Evolutionary conservation across 1,284 basidiomycete species (phyloP).

Genomic region (Exobasidium cylindrosporum): DNA sequence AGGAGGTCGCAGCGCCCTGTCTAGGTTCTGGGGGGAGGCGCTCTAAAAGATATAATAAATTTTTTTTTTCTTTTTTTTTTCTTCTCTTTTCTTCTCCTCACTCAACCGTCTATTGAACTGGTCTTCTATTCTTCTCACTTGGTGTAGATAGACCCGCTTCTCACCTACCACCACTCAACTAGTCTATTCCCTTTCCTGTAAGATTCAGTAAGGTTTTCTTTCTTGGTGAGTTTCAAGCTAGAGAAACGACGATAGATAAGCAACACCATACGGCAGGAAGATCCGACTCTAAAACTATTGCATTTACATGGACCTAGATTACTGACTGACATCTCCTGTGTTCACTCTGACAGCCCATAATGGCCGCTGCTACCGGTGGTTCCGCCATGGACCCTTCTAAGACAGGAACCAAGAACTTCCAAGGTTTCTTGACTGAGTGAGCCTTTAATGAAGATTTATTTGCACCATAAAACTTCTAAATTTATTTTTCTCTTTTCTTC

Average conservation of each 20-base stretch:
- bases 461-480: too few species aligned
- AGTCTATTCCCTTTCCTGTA: not conserved
- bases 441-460: too few species aligned
- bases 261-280: too few species aligned
- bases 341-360: not conserved
- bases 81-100: not conserved
- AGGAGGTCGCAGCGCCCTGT: not conserved
- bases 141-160: not conserved
- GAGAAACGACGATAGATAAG: too few species aligned
- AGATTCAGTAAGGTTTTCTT: not conserved
- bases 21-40: too few species aligned
- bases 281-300: too few species aligned
- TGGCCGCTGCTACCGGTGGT: not conserved
- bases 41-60: too few species aligned
- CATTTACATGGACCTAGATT: too few species aligned
- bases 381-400: slow-evolving; percentile 8
- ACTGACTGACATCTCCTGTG: too few species aligned
- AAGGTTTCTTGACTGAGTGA: slow-evolving; percentile 3
- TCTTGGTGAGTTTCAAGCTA: too few species aligned
- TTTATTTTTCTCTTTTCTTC: slow-evolving; percentile 3
- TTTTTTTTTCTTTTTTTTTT: not conserved
- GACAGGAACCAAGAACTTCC: slow-evolving; percentile 11
- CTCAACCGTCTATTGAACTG: slow-evolving; percentile 3
- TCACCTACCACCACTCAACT: not conserved
- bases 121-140: not conserved